Evolutionary conservation across 495 filamentous ascomycete genomes (phyloP), one percentile per base, ranked within the genome.

Genomic region (Trichodelitschia bisporula): DNA sequence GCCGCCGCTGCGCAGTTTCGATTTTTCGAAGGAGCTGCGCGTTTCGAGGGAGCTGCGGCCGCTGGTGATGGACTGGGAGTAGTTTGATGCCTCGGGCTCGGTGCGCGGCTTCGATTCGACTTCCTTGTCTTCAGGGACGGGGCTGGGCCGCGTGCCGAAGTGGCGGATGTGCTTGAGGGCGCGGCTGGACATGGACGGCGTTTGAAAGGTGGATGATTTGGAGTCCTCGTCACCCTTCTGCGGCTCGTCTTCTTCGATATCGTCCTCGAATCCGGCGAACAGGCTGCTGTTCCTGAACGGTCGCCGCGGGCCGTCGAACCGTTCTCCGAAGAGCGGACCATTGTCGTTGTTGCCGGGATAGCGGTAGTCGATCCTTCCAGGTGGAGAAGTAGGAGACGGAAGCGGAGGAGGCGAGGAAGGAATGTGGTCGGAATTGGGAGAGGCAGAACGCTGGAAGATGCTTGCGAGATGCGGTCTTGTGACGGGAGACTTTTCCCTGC

Each of bases 301-400:
- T 20, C 75, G 60, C 34, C 72, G 64, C 32, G 77, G 56, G 10
- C 63, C 59, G 20, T 51, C 58, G 4, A 45, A 45, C 14, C 10
- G 8, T 30, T 69, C 59, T 28, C 51, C 57, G 3, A 66, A 66
- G 34, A 83, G 45, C 2, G 77, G 76, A 0, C 73, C 77, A 38
- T 82, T 72, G 41, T 84, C 77, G 41, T 82, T 80, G 37, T 78
- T 80, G 0, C 77, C 79, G 3, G 74, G 72, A 43, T 83, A 83
- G 4, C 62, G 59, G 39, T 83, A 66, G 19, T 61, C n/a, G n/a
- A n/a, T n/a, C n/a, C n/a, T n/a, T n/a, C n/a, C n/a, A n/a, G n/a
- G n/a, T n/a, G n/a, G n/a, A n/a, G n/a, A n/a, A n/a, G n/a, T n/a
- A n/a, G n/a, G n/a, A n/a, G n/a, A n/a, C n/a, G n/a, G n/a, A n/a